Evolutionary conservation across 306 rosid genomes (phyloP).

Genomic region (Gastrolobium bilobum): DNA sequence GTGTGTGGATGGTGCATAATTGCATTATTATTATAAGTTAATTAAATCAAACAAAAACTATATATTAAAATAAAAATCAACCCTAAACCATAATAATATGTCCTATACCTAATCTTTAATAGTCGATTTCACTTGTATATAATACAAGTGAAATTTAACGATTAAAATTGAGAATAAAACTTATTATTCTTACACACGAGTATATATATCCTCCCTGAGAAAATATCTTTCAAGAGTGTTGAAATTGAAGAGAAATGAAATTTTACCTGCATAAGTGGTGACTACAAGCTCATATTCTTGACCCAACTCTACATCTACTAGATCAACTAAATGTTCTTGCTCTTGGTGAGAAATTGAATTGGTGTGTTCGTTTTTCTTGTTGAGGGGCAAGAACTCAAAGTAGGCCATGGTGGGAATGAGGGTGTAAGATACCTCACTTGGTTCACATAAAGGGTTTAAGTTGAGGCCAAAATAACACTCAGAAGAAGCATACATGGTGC

Average conservation of each 20-base stretch:
- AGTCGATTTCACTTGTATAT: too few relatives aligned
- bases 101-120: too few relatives aligned
- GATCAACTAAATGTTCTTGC: constrained; percentile 57
- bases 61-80: background rate
- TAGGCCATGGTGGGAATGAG: constrained; percentile 75
- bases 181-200: too few relatives aligned
- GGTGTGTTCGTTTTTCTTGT: constrained; percentile 43
- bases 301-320: constrained; percentile 67
- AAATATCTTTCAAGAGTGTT: too few relatives aligned
- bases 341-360: constrained; percentile 42
- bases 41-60: background rate
- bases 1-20: constrained; percentile 21
- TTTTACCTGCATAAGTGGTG: constrained; percentile 71
- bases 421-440: constrained; percentile 67
- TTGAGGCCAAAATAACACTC: constrained; percentile 77
- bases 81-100: too few relatives aligned
- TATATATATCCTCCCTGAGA: too few relatives aligned
- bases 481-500: constrained; percentile 73
- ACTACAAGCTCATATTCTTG: constrained; percentile 72
- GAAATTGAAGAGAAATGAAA: background rate
- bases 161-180: too few relatives aligned
- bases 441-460: constrained; percentile 70
- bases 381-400: constrained; percentile 69
- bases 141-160: too few relatives aligned
- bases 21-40: background rate